phyloP scores from a whole-genome alignment of 192 early-diverging fungal genomes.

The Linnemannia zychae region DNA sequence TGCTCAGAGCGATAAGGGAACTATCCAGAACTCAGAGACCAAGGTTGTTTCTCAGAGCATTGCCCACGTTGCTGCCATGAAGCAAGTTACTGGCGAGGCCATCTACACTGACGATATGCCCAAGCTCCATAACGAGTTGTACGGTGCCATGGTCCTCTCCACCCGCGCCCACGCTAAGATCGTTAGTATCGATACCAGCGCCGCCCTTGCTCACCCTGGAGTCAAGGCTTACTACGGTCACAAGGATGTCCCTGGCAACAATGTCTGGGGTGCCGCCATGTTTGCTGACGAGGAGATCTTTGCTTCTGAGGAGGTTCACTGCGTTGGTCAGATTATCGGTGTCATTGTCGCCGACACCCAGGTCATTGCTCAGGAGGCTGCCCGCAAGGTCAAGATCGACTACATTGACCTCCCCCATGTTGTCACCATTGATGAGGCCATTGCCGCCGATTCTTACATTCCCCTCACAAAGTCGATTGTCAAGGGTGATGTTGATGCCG shows the following conservation, averaged over 20 bases:
- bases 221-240: slow-evolving; percentile 76
- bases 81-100: slow-evolving; percentile 89
- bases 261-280: slow-evolving; percentile 67
- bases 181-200: slow-evolving; percentile 68
- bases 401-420: slow-evolving; percentile 82
- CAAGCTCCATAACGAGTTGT: slow-evolving; percentile 72
- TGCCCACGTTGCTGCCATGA: slow-evolving; percentile 82
- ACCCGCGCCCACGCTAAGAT: slow-evolving; percentile 78
- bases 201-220: slow-evolving; percentile 72
- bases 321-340: slow-evolving; percentile 83
- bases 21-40: slow-evolving; percentile 48
- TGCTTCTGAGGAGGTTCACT: slow-evolving; percentile 75
- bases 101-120: slow-evolving; percentile 90
- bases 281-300: slow-evolving; percentile 87
- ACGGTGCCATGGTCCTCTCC: slow-evolving; percentile 77
- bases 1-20: slow-evolving; percentile 66
- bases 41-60: slow-evolving; percentile 58
- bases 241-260: slow-evolving; percentile 78
- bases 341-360: slow-evolving; percentile 81
- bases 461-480: slow-evolving; percentile 63
- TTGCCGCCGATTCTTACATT: slow-evolving; percentile 74
- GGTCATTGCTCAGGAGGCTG: slow-evolving; percentile 76
- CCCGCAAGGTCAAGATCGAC: slow-evolving; percentile 75
- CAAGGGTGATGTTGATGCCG: slow-evolving; percentile 75
- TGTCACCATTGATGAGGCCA: slow-evolving; percentile 86